Evolutionary conservation across 2,329 filamentous ascomycete species (phyloP), one percentile per base, ranked within the genome.

Genomic region (Penicillium thymicola): DNA sequence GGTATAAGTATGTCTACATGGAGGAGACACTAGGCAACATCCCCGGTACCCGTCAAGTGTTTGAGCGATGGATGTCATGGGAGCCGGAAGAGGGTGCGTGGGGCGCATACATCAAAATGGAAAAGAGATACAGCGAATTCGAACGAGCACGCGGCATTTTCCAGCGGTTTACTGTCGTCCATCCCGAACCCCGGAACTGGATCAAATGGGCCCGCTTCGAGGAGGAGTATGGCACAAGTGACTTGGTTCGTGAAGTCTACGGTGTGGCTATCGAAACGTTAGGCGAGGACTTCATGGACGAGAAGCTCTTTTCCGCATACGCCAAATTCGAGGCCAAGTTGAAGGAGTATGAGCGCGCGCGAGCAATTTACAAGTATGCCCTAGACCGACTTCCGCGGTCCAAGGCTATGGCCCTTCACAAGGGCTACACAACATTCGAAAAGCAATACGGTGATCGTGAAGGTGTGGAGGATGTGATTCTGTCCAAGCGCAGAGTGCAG

Each of bases 1-100:
- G 94, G 94, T 99, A 96, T 80, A 97, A 97, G 74, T 99, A 97
- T 79, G 91, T 96, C 27, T 96, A 96, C 73, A 95, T 96, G 89
- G 93, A 97, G 78, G 94, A 99, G 82, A 97, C 93, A 77, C 82
- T 99, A 53, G 92, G 92, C 7, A 97, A 99, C 68, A 87, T 99
- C 47, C 86, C 92, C 3, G 94, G 93, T 36, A 95, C 92, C 3
- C 82, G 94, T 57, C 90, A 96, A 67, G 90, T 97, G 0, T 99
- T 97, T 72, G 94, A 99, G 77, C 83, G 94, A 44, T 99, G 94
- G 94, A 93, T 99, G 89, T 88, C 89, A 60, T 99, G 94, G 94
- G 91, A 96, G 72, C 94, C 94, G 0, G 92, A 97, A 65, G 93
- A 97, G 82, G 87, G 89, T 42, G 94, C 93, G 0, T 99, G 94